phyloP scores from a whole-genome alignment of 345 rosid genomes.

The Noccaea bulbosa region DNA sequence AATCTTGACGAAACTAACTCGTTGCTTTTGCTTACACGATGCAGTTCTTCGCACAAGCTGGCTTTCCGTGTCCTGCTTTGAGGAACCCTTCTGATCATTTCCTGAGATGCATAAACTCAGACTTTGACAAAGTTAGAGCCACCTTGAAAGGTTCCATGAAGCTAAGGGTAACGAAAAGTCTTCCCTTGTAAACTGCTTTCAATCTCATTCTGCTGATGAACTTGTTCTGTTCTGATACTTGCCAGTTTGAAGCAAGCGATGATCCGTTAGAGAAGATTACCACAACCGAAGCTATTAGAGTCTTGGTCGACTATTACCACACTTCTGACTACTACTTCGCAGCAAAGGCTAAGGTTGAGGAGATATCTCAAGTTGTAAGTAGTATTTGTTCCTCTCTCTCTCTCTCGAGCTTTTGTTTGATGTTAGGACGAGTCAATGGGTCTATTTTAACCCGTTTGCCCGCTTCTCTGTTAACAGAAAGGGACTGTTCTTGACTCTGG shows the following conservation, averaged over 20 bases:
- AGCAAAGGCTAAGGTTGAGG: slow-evolving; percentile 73
- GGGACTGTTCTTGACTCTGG: slow-evolving; percentile 89
- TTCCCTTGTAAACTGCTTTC: slow-evolving; percentile 12
- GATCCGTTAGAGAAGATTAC: slow-evolving; percentile 87
- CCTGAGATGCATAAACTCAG: slow-evolving; percentile 87
- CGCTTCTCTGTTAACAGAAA: slow-evolving; percentile 53
- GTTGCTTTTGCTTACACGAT: neutral
- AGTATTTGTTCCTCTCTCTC: neutral
- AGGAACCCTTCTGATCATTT: slow-evolving; percentile 98
- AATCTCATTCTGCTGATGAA: slow-evolving; percentile 11
- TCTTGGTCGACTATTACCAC: slow-evolving; percentile 64
- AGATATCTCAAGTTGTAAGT: slow-evolving; percentile 88
- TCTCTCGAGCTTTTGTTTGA: slow-evolving; percentile 8
- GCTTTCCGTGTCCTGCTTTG: slow-evolving; percentile 92
- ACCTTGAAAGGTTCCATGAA: slow-evolving; percentile 94
- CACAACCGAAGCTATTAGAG: slow-evolving; percentile 81
- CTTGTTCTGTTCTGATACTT: slow-evolving; percentile 7
- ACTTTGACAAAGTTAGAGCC: slow-evolving; percentile 93
- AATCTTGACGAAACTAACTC: slow-evolving; percentile 5
- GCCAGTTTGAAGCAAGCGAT: slow-evolving; percentile 67
- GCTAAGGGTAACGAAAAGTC: slow-evolving; percentile 54
- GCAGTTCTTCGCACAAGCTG: slow-evolving; percentile 97
- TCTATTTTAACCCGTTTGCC: slow-evolving; percentile 3
- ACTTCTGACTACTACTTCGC: slow-evolving; percentile 66
- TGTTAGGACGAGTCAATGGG: slow-evolving; percentile 3